Base-by-base conservation (phyloP, 164 flowering plant species). In the Taxillus chinensis region DNA sequence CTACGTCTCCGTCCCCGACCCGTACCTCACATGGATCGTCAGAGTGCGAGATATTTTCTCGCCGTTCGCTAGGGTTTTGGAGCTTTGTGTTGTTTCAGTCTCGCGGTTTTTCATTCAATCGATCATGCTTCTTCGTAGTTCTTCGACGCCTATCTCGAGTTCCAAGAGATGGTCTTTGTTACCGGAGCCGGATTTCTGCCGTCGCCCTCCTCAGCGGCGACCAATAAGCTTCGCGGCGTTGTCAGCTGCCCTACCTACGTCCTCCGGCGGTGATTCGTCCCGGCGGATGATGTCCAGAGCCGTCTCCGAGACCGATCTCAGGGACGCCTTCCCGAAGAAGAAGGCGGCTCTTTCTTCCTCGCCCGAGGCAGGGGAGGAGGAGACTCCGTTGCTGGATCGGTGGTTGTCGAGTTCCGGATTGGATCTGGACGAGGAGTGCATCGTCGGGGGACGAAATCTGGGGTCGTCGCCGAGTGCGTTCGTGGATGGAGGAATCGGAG, bases 251-350 rank as follows among this genome's bases (percentile, higher is more conserved):
- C 42, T 48, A 39, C 60, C 74, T 3, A 41, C 43, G 39, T 37
- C 69, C 5, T 55, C 66, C 0, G 45, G 39, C 38, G 76, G 68
- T 0, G 76, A 59, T 1, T 62, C 77, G 5, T 15, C 61, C 8
- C 63, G 59, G 63, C 80, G 57, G 62, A 73, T 78, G 61, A 65
- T 64, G 5, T 27, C 27, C 27, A 70, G 83, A 42, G 72, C 80
- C 5, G 11, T 71, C 0, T 82, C 88, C 0, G 90, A 85, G 56
- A 68, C 45, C 17, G 79, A 81, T 74, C 67, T 86, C 43, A 48
- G 64, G 2, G 75, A 68, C 51, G 27, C 39, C 3, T 39, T 61
- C 17, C 62, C 79, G 41, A 77, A 58, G 65, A 27, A 15, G 69
- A 76, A 66, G 45, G 46, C 54, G 27, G 27, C 72, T 3, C 7